Conservation (phyloP, 352 stramenopile genomes). For the Globisporangium paroecandrum region DNA sequence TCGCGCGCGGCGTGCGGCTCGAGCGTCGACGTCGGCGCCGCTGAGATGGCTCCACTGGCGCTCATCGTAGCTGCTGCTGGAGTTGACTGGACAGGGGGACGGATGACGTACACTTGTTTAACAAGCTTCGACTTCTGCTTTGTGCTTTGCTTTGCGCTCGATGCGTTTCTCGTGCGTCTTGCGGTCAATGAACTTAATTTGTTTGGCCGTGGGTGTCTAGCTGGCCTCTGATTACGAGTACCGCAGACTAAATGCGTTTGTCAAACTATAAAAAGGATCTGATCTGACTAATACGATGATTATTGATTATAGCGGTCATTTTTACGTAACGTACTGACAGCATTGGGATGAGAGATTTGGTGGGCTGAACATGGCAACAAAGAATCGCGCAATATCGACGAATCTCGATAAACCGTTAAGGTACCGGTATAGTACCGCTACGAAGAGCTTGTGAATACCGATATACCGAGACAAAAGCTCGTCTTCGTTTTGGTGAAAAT, state of each 20-base stretch:
- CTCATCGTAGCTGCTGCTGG: conserved; percentile 2
- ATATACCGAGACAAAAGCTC: too few species aligned
- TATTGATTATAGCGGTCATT: too few species aligned
- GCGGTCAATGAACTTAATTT: background rate
- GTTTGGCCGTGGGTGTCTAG: too few species aligned
- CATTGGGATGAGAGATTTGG: too few species aligned
- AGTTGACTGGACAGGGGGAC: background rate
- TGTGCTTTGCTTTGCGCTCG: too few species aligned
- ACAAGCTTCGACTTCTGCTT: background rate
- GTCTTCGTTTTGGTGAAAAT: background rate
- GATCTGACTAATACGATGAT: too few species aligned
- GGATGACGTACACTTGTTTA: background rate
- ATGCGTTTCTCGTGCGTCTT: background rate
- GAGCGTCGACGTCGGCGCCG: conserved; percentile 15
- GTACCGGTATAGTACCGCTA: background rate
- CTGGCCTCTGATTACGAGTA: too few species aligned
- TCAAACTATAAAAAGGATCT: too few species aligned
- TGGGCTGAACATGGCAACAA: background rate
- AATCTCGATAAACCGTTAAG: background rate
- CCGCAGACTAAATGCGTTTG: too few species aligned
- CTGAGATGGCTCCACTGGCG: conserved; percentile 14
- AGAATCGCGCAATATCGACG: background rate
- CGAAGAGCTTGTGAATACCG: background rate
- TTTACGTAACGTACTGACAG: too few species aligned
- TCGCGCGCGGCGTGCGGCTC: conserved; percentile 57